Evolutionary conservation across 2,329 filamentous ascomycete genomes (phyloP).

Genomic region (Thyridium curvatum): DNA sequence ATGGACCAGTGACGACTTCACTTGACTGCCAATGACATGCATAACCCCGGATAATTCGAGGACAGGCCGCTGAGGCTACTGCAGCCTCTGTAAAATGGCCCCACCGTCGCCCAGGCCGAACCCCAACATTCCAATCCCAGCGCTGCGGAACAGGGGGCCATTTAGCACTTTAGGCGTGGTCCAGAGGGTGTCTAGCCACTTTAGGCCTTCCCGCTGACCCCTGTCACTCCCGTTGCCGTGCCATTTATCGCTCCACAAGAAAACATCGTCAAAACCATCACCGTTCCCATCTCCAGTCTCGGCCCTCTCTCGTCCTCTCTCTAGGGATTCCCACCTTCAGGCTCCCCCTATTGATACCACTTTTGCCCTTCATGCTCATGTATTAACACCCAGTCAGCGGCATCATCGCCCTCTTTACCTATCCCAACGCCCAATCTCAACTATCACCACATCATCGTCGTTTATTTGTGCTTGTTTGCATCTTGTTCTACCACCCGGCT

Average conservation of each 20-base stretch:
- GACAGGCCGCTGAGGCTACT: too few species aligned
- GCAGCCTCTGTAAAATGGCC: too few species aligned
- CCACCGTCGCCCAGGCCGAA: too few species aligned
- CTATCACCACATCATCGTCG: neutral
- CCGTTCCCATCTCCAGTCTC: neutral
- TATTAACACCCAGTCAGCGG: constrained; percentile 1
- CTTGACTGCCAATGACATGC: too few species aligned
- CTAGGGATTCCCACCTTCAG: neutral
- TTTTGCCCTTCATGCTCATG: neutral
- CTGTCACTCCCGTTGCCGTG: constrained; percentile 11
- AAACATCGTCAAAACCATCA: neutral
- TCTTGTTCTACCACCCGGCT: neutral
- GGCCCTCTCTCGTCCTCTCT: neutral
- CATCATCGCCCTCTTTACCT: neutral
- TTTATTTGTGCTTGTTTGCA: too few species aligned
- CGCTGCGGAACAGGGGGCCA: too few species aligned
- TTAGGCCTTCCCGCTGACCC: constrained; percentile 7
- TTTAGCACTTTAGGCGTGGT: too few species aligned
- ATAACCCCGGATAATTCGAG: too few species aligned
- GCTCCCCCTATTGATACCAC: constrained; percentile 1
- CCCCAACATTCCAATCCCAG: too few species aligned
- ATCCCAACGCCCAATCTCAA: neutral
- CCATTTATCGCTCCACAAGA: constrained; percentile 11
- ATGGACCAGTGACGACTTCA: too few species aligned
- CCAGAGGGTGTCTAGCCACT: neutral